Conservation (phyloP, 495 filamentous ascomycete genomes). For the Daldinia concentrica region DNA sequence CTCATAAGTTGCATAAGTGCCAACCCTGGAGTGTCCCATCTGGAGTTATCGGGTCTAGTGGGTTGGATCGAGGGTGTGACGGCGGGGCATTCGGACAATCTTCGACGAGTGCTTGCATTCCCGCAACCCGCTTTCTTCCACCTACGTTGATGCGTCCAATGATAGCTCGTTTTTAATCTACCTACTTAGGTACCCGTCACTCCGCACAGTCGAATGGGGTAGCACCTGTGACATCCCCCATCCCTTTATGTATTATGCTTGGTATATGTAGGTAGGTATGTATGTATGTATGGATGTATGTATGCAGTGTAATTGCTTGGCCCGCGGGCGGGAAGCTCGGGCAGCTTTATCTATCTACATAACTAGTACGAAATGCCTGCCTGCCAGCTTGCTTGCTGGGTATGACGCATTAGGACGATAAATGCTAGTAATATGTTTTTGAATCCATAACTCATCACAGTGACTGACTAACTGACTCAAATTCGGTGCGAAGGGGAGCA, state of each 20-base stretch:
- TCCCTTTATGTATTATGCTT: not conserved
- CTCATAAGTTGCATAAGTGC: not conserved
- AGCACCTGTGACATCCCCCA: constrained; percentile 20
- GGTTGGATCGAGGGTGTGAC: constrained; percentile 42
- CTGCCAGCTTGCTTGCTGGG: not conserved
- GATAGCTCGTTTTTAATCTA: constrained; percentile 32
- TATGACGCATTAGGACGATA: not conserved
- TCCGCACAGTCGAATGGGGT: constrained; percentile 34
- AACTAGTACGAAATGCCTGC: not conserved
- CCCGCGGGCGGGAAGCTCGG: constrained; percentile 13
- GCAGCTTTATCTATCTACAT: not conserved
- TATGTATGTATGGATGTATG: too few relatives aligned
- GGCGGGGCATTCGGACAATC: constrained; percentile 43
- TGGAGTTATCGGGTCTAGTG: constrained; percentile 41
- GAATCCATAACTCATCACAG: not conserved
- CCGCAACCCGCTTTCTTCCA: constrained; percentile 40
- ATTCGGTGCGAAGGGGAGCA: not conserved
- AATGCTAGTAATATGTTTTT: constrained; percentile 1
- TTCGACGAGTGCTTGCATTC: constrained; percentile 40
- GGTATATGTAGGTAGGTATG: not conserved
- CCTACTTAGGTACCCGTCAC: constrained; percentile 30
- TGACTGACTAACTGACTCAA: not conserved
- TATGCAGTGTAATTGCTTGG: constrained; percentile 5
- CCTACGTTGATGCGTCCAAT: constrained; percentile 29
- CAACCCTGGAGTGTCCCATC: constrained; percentile 4